phyloP scores from a whole-genome alignment of 257 asterid genomes.

The Solanum corneliomulleri region DNA sequence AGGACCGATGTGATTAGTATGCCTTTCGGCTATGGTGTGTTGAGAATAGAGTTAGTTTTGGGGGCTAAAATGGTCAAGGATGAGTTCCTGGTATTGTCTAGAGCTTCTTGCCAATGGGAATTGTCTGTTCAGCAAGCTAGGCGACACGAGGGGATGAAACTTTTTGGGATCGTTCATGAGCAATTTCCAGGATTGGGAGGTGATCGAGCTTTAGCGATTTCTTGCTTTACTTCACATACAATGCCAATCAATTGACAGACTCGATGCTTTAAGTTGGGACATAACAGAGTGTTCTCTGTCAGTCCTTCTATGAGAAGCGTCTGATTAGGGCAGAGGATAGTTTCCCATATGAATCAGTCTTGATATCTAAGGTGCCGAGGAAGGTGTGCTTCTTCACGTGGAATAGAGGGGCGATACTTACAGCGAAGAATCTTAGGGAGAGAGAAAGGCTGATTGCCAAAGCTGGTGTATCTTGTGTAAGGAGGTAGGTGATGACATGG shows the following conservation, averaged over 20 bases:
- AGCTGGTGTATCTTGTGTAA: not conserved
- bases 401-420: not conserved
- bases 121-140: not conserved
- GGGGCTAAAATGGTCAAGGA: not conserved
- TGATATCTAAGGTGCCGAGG: not conserved
- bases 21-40: not conserved
- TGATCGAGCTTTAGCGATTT: not conserved
- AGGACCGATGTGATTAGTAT: not conserved
- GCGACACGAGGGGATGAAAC: not conserved
- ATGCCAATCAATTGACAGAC: not conserved
- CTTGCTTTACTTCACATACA: not conserved
- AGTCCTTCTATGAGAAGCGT: not conserved
- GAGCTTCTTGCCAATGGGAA: not conserved
- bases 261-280: not conserved
- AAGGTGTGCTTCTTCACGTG: not conserved
- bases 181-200: not conserved
- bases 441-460: not conserved
- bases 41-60: not conserved
- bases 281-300: not conserved
- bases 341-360: not conserved
- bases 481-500: not conserved
- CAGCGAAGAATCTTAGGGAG: not conserved
- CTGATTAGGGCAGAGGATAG: not conserved
- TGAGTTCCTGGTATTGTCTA: not conserved
- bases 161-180: not conserved